Percentiles rank a stretch among this genome's conserved stretches.
Evolutionary conservation across 2,329 filamentous ascomycete genomes (phyloP).

Genomic region (Xylaria polymorpha): DNA sequence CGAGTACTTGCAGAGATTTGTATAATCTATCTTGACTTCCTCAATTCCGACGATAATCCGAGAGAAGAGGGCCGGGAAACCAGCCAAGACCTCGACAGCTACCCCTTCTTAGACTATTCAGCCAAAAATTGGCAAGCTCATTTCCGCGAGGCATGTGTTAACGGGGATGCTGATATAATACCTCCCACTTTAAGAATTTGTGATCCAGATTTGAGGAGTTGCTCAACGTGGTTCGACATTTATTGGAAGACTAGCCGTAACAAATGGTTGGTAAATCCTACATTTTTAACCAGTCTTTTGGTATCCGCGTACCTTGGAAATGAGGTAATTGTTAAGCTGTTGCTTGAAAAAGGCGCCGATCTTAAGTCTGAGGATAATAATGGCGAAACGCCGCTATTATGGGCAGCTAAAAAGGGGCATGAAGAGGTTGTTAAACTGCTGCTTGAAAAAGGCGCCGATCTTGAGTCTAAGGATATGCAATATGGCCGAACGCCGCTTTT

Average conservation of each 20-base stretch:
- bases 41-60: neutral
- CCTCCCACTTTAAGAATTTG: slow-evolving; percentile 5
- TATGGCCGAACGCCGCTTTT: neutral
- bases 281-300: neutral
- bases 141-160: slow-evolving; percentile 21
- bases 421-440: neutral
- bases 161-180: slow-evolving; percentile 11
- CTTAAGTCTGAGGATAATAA: neutral
- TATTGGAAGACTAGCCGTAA: neutral
- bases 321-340: neutral
- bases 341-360: neutral
- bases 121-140: slow-evolving; percentile 15
- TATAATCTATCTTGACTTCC: slow-evolving; percentile 21
- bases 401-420: neutral
- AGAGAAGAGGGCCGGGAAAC: neutral
- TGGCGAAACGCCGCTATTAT: neutral
- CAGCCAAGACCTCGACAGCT: neutral
- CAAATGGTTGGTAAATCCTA: too few species aligned
- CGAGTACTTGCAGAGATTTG: slow-evolving; percentile 23
- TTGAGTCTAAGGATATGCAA: neutral
- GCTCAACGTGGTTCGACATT: neutral
- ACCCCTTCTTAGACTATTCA: slow-evolving; percentile 21
- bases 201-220: slow-evolving; percentile 6
- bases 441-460: neutral
- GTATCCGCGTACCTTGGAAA: slow-evolving; percentile 17